Evolutionary conservation across 1,284 basidiomycete genomes (phyloP).

Genomic region (Anthracocystis panici-leucophaei): DNA sequence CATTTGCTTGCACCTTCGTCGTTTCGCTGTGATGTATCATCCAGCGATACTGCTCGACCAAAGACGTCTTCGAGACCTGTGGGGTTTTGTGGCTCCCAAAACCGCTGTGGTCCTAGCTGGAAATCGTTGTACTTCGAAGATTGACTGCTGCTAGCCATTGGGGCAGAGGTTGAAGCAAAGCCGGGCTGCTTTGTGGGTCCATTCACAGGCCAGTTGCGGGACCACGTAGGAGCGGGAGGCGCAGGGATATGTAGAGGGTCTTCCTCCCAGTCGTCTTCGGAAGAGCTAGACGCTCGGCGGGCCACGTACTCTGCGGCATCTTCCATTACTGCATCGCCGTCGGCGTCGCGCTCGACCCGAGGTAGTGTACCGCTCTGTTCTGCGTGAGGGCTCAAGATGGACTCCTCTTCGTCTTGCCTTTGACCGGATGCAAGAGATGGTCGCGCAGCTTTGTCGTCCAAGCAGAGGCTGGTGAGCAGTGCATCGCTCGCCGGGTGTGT

Average conservation of each 20-base stretch:
- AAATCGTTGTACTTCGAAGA: constrained; percentile 28
- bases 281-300: constrained; percentile 21
- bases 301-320: constrained; percentile 24
- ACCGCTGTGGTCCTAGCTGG: constrained; percentile 56
- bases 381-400: neutral
- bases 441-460: constrained; percentile 22
- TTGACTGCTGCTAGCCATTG: neutral
- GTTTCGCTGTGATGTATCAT: constrained; percentile 13
- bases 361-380: neutral
- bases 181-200: constrained; percentile 2
- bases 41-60: constrained; percentile 38
- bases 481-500: constrained; percentile 4
- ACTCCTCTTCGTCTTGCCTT: neutral
- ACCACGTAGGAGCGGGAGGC: constrained; percentile 2
- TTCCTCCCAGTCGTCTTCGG: constrained; percentile 28
- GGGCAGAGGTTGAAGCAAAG: neutral
- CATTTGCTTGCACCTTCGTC: constrained; percentile 15
- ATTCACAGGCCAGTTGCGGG: neutral
- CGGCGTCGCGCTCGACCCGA: constrained; percentile 19
- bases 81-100: constrained; percentile 52
- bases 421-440: neutral
- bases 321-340: constrained; percentile 45
- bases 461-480: constrained; percentile 30
- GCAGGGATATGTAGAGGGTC: neutral
- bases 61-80: constrained; percentile 64